These are phyloP conservation scores for Ophiostoma populinum DNA, from an alignment of 2,329 filamentous ascomycete species.

Conservation along the genomic window DNA sequence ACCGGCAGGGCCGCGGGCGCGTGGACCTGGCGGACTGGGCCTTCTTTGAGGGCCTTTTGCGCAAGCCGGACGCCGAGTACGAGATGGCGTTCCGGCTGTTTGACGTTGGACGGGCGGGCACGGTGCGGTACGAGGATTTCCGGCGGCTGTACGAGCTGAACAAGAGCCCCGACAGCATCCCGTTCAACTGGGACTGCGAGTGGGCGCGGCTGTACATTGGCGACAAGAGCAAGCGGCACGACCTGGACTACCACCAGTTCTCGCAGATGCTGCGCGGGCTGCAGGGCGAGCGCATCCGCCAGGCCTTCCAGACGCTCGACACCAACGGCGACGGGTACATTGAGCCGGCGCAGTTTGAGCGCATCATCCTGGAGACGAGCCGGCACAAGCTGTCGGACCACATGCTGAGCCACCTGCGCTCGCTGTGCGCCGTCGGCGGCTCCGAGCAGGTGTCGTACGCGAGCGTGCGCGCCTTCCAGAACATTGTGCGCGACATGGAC, in stretches of 20 bases:
- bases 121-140: constrained; percentile 81
- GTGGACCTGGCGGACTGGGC: constrained; percentile 76
- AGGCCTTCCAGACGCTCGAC: constrained; percentile 87
- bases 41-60: constrained; percentile 82
- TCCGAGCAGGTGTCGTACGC: constrained; percentile 94
- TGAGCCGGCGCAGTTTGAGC: constrained; percentile 86
- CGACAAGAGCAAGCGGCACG: constrained; percentile 69
- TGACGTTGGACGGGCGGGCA: constrained; percentile 67
- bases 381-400: constrained; percentile 96
- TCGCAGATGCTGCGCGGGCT: constrained; percentile 93
- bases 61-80: constrained; percentile 93
- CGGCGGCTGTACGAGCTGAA: constrained; percentile 71
- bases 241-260: constrained; percentile 91
- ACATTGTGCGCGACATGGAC: constrained; percentile 96
- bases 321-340: constrained; percentile 89
- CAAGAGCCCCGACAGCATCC: constrained; percentile 69
- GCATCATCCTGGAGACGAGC: constrained; percentile 85
- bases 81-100: constrained; percentile 97
- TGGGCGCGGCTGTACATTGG: constrained; percentile 94
- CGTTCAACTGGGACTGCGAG: constrained; percentile 93
- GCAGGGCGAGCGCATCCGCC: constrained; percentile 87
- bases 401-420: constrained; percentile 74
- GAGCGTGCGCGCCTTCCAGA: constrained; percentile 94
- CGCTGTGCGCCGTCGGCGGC: constrained; percentile 83
- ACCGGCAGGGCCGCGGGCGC: constrained; percentile 55